A percentile compares a stretch with the other conserved stretches of the same genome.
phyloP scores from a whole-genome alignment of 768 basidiomycete species.

The Termitomyces sp. region DNA sequence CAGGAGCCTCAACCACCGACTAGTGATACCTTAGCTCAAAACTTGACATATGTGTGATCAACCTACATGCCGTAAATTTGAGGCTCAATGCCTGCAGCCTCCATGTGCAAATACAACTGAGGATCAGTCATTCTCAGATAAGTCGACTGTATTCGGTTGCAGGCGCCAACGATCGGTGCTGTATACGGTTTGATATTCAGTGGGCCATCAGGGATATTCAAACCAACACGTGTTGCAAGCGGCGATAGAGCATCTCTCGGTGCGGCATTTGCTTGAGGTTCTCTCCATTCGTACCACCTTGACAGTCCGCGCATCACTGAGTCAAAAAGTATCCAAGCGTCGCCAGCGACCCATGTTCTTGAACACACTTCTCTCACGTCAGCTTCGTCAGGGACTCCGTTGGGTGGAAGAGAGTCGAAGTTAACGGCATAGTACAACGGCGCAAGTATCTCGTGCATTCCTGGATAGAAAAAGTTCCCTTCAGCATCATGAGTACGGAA shows the following conservation, averaged over 20 bases:
- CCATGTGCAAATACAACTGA: constrained; percentile 66
- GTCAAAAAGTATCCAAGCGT: constrained; percentile 81
- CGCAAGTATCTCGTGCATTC: constrained; percentile 97
- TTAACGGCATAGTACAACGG: constrained; percentile 80
- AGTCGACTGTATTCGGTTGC: constrained; percentile 71
- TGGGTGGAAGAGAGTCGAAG: constrained; percentile 62
- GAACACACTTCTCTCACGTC: constrained; percentile 58
- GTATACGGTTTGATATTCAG: constrained; percentile 59
- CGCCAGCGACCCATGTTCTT: constrained; percentile 68
- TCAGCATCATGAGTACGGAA: background rate
- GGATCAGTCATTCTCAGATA: constrained; percentile 79
- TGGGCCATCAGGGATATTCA: constrained; percentile 39
- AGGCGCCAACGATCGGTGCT: constrained; percentile 81
- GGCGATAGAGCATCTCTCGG: constrained; percentile 19
- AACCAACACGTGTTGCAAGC: constrained; percentile 37
- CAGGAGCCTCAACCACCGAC: constrained; percentile 89
- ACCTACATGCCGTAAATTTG: constrained; percentile 95
- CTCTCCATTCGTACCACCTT: constrained; percentile 75
- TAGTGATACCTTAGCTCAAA: constrained; percentile 21
- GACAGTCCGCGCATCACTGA: constrained; percentile 74
- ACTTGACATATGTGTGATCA: background rate
- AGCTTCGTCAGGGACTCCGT: constrained; percentile 23
- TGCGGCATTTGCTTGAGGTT: constrained; percentile 23
- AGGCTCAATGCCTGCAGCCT: constrained; percentile 82
- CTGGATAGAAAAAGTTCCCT: constrained; percentile 25